Base-by-base conservation (phyloP, 371 early-diverging fungal species). In the Mucor saturninus region DNA sequence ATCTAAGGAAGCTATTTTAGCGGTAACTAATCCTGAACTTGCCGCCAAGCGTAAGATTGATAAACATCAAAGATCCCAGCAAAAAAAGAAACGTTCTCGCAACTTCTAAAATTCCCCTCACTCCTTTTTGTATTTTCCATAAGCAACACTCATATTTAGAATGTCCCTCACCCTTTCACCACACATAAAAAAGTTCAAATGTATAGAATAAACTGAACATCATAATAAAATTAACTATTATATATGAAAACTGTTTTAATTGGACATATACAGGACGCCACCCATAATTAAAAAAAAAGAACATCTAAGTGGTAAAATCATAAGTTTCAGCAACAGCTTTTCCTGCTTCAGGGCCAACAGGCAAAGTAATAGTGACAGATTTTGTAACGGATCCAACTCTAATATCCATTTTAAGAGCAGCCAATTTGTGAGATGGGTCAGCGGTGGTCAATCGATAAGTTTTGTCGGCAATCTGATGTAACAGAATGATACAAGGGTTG, bases 1-100 rank as follows among this genome's bases (percentile, higher is more conserved):
- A 65, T 73, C 83, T 21, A 80, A 91, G 61, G 77, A 87, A n/a
- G 86, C 86, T 26, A 76, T 92, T 42, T 45, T 66, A 46, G 67
- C 76, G 10, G 58, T 76, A 7, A 55, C 71, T 1, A 68, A 76
- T 38, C 76, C 76, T 30, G 55, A 68, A 32, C 48, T 76, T 0
- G 69, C 71, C 32, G 76, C 76, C 5, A 73, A 71, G n/a, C 72
- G 70, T 31, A 76, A 76, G 31, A 38, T 73, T 38, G 65, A 67
- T 10, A 71, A 64, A 46, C 59, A 63, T 13, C 67, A 68, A 42
- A 61, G 90, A 59, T 70, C 70, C 4, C 56, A 59, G 29, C 35
- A 59, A 39, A 70, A 70, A 55, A 68, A 68, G 68, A 68, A 68
- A 57, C 65, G 65, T 40, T 13, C 54, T 55, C 62, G 42, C 59